phyloP scores from a whole-genome alignment of 2,329 filamentous ascomycete species.

The Fusarium penzigii region DNA sequence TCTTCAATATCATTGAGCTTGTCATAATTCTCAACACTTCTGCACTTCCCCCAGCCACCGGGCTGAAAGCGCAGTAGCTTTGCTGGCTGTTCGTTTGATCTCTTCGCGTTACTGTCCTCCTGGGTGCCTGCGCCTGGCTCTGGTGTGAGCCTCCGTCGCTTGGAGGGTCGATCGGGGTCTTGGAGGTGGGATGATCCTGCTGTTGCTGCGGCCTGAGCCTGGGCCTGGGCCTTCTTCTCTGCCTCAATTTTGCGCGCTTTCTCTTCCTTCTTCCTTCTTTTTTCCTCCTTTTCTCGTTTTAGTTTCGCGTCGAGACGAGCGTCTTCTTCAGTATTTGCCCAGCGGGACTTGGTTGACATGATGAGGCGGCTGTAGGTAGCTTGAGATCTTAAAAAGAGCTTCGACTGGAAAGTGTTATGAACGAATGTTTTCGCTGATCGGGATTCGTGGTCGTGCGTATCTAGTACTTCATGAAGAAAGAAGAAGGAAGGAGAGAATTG shows the following conservation, averaged over 20 bases:
- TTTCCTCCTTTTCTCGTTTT: conserved; percentile 84
- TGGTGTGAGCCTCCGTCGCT: conserved; percentile 61
- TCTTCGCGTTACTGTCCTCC: conserved; percentile 22
- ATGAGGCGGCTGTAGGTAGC: conserved; percentile 3
- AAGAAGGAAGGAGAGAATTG: too few species aligned
- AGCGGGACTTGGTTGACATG: conserved; percentile 76
- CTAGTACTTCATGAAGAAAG: too few species aligned
- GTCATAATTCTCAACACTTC: conserved; percentile 85
- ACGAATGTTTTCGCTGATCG: too few species aligned
- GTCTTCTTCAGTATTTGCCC: conserved; percentile 85
- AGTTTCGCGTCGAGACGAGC: conserved; percentile 69
- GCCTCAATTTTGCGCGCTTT: conserved; percentile 71
- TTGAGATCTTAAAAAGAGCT: not conserved
- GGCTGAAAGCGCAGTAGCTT: conserved; percentile 72
- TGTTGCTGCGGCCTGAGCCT: conserved; percentile 37
- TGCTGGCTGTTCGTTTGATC: conserved; percentile 33
- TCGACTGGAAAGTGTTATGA: too few species aligned
- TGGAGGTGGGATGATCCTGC: not conserved
- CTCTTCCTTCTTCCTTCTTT: conserved; percentile 79
- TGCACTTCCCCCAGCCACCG: conserved; percentile 67
- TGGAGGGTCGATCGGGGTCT: conserved; percentile 51
- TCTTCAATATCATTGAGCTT: conserved; percentile 97
- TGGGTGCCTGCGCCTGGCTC: conserved; percentile 34
- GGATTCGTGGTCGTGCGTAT: too few species aligned
- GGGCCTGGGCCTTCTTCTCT: conserved; percentile 37